Evolutionary conservation across 1,284 basidiomycete genomes (phyloP).

Genomic region (Veloboletus limbatus): DNA sequence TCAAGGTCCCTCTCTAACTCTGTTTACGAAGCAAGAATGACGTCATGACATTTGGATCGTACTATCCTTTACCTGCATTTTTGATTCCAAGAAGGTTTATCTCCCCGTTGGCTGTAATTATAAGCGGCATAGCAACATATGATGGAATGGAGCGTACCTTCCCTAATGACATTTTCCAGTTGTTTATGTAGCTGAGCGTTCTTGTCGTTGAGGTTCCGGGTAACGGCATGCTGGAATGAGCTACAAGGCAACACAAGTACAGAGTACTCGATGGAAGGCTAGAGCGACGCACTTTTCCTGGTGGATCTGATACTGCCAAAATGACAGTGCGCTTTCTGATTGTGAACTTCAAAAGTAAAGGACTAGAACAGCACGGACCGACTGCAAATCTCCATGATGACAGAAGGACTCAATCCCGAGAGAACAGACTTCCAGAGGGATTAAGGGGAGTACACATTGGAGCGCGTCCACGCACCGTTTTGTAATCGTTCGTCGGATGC

Average conservation of each 20-base stretch:
- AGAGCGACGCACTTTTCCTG: slow-evolving; percentile 64
- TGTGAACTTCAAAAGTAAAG: slow-evolving; percentile 10
- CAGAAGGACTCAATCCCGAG: slow-evolving; percentile 70
- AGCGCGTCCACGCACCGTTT: slow-evolving; percentile 59
- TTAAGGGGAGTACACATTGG: slow-evolving; percentile 11
- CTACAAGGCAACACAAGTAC: slow-evolving; percentile 37
- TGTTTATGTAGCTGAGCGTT: slow-evolving; percentile 78
- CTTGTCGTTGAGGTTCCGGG: slow-evolving; percentile 76
- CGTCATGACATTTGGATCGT: neutral
- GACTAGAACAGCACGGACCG: slow-evolving; percentile 43
- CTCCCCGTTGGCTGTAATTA: slow-evolving; percentile 65
- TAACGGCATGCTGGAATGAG: slow-evolving; percentile 76
- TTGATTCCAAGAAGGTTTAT: slow-evolving; percentile 68
- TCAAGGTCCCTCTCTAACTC: slow-evolving; percentile 78
- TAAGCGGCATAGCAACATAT: neutral
- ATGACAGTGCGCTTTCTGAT: slow-evolving; percentile 65
- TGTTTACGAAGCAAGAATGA: slow-evolving; percentile 30
- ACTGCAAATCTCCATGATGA: slow-evolving; percentile 75
- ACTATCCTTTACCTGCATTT: slow-evolving; percentile 46
- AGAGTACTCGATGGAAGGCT: neutral
- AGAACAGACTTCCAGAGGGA: slow-evolving; percentile 63
- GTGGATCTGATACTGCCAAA: slow-evolving; percentile 85
- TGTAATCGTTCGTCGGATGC: slow-evolving; percentile 82
- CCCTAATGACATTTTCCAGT: slow-evolving; percentile 73
- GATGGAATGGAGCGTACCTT: slow-evolving; percentile 47